Conservation (phyloP, 768 basidiomycete genomes). For the Suillus paluster region DNA sequence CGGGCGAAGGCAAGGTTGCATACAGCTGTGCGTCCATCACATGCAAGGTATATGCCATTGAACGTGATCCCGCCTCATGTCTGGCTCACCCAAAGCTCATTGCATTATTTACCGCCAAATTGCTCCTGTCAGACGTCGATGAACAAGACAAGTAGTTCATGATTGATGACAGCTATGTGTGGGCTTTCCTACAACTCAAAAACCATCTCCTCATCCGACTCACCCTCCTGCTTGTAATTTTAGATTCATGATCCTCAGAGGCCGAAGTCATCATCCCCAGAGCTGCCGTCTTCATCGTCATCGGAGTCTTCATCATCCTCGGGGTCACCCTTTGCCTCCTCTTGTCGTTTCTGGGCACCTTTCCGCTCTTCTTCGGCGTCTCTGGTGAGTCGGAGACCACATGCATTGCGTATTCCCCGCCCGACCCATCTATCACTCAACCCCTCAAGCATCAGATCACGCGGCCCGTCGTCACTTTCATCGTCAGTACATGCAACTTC, state of each 20-base stretch:
- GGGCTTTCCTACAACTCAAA: not conserved
- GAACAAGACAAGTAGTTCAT: not conserved
- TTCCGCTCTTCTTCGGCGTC: slow-evolving; percentile 4
- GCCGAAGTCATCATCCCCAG: not conserved
- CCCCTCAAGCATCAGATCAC: slow-evolving; percentile 12
- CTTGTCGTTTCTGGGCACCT: not conserved
- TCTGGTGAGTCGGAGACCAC: slow-evolving; percentile 15
- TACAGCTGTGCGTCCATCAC: too few species aligned
- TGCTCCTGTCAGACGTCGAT: too few species aligned
- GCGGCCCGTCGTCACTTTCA: not conserved
- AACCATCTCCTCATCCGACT: not conserved
- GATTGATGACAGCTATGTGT: not conserved
- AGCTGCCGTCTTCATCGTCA: not conserved
- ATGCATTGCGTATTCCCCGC: slow-evolving; percentile 17
- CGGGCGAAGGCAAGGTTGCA: too few species aligned
- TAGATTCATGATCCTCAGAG: not conserved
- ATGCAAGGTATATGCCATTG: too few species aligned
- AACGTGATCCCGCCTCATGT: too few species aligned
- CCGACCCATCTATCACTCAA: slow-evolving; percentile 18
- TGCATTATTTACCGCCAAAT: not conserved
- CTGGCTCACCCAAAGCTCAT: too few species aligned
- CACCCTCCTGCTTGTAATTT: not conserved
- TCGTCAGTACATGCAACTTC: slow-evolving; percentile 16
- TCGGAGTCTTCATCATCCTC: not conserved
- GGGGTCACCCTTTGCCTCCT: not conserved